Conservation (phyloP, 257 asterid species). For the Przewalskia tangutica region DNA sequence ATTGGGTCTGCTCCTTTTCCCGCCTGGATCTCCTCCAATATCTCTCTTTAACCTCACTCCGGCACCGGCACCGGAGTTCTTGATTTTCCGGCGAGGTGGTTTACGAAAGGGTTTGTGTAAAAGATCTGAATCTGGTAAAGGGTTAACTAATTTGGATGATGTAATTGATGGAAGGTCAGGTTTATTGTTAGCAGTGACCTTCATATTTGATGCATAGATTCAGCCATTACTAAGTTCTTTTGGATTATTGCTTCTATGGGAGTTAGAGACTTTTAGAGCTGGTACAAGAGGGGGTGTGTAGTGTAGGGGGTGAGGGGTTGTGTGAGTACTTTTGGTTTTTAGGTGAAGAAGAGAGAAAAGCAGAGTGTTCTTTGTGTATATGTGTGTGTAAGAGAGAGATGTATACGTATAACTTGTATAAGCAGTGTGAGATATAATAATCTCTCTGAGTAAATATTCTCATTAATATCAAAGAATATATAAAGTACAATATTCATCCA, state of each 20-base stretch:
- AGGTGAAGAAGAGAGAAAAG: not conserved
- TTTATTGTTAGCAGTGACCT: constrained; percentile 23
- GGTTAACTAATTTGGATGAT: constrained; percentile 4
- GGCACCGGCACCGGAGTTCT: constrained; percentile 20
- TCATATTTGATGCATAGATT: constrained; percentile 30
- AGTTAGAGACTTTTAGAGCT: not conserved
- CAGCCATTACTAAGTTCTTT: constrained; percentile 24
- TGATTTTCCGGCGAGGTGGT: constrained; percentile 41
- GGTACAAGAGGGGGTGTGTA: not conserved
- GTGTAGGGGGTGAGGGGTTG: not conserved
- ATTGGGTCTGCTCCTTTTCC: constrained; percentile 39
- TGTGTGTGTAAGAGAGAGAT: not conserved
- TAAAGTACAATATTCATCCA: too few species aligned
- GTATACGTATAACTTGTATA: not conserved
- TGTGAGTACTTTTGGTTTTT: constrained; percentile 13
- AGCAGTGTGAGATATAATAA: too few species aligned
- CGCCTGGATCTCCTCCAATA: constrained; percentile 8
- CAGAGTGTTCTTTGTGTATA: not conserved
- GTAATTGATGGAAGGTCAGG: constrained; percentile 10
- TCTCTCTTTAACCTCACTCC: constrained; percentile 40
- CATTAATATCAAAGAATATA: too few species aligned
- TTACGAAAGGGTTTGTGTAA: constrained; percentile 15
- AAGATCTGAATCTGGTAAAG: constrained; percentile 33
- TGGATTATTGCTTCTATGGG: not conserved
- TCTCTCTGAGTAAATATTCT: too few species aligned